A percentile compares a stretch with the other conserved stretches of the same genome.
Evolutionary conservation across 306 rosid genomes (phyloP).

Genomic region (Quercus rubra): DNA sequence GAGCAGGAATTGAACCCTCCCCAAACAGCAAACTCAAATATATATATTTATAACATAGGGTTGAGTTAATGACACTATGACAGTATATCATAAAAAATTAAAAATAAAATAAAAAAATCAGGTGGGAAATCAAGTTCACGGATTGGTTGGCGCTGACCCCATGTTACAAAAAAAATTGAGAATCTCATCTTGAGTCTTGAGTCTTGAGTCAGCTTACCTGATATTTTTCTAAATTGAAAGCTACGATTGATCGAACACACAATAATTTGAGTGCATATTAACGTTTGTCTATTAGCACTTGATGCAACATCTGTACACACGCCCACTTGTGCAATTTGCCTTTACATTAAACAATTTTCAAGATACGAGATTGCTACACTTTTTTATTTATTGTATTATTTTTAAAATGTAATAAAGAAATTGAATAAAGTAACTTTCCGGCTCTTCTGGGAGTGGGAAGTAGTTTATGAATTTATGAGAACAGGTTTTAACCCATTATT

Average conservation of each 20-base stretch:
- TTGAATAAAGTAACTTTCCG: neutral
- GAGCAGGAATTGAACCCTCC: neutral
- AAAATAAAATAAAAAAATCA: neutral
- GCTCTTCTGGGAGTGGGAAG: neutral
- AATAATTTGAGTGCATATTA: neutral
- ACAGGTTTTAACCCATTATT: neutral
- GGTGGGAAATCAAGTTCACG: neutral
- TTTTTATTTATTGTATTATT: neutral
- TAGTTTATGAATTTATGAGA: neutral
- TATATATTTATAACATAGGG: neutral
- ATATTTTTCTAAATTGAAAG: neutral
- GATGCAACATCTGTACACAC: slow-evolving; percentile 16
- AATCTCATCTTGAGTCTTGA: neutral
- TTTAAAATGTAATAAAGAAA: neutral
- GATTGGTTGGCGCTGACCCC: slow-evolving; percentile 19
- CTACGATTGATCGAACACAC: neutral
- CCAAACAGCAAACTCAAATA: neutral
- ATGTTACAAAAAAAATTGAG: neutral
- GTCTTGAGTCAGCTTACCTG: neutral
- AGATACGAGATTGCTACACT: neutral
- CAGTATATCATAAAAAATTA: neutral
- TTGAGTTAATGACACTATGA: neutral
- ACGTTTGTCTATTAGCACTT: neutral
- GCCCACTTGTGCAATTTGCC: slow-evolving; percentile 25
- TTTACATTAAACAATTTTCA: slow-evolving; percentile 1